Evolutionary conservation across 148 eudicot genomes (phyloP), one percentile per base, ranked within the genome.

Genomic region (Chenopodium album): DNA sequence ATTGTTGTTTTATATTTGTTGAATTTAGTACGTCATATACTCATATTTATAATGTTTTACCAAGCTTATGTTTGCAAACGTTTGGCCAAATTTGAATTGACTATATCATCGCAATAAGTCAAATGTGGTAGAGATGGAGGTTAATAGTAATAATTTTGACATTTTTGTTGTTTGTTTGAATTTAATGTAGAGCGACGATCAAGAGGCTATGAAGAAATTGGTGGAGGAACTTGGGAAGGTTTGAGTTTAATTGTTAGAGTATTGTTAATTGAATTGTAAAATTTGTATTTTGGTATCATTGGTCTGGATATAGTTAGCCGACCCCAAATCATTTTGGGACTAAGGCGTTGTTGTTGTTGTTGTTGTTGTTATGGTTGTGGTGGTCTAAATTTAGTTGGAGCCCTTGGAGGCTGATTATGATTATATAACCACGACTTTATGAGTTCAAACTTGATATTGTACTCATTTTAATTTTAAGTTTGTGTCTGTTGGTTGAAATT

Each of bases 191-290:
- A 82, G 81, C 80, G 78, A 80, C 82, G 97, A 94, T 82, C 88
- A 91, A 71, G 92, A 89, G 37, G 85, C 89, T 59, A 59, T 94
- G 86, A 89, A 80, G 87, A 76, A 86, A 52, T 79, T 90, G 81
- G 13, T 87, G 28, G 82, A 83, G 1, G 84, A 75, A 34, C 76
- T 60, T 28, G 84, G 62, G 56, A 76, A 50, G 76, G 74, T 76
- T 63, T 37, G 83, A 4, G 76, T 75, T 68, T 62, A 82, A 89
- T 85, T 87, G n/a, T 26, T 31, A 26, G 26, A 26, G 26, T 23
- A 28, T 31, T 64, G 17, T 47, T 70, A 34, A 71, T 63, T 41
- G 31, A 34, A 71, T 63, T 41, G 31, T 22, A 41, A 32, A 47
- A 9, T 74, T 64, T 62, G 62, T 6, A 48, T 62, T 56, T 20